phyloP scores from a whole-genome alignment of 2,329 filamentous ascomycete genomes.

The Rhinocladiella similis region DNA sequence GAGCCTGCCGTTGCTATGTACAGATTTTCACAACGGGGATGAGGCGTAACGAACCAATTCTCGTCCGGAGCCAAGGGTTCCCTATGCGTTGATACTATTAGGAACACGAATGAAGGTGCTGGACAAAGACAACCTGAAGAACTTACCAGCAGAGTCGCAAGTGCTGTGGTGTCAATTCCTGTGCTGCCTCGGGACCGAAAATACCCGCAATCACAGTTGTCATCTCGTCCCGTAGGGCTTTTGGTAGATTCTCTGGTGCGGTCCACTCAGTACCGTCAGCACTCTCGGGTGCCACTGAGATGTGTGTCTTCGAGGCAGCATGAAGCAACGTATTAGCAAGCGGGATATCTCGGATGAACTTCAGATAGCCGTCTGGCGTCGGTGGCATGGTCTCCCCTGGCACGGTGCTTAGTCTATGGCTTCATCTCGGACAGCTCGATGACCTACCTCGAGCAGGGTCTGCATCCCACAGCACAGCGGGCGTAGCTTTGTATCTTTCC shows the following conservation, averaged over 20 bases:
- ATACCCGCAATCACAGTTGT: neutral
- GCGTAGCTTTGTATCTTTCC: constrained; percentile 48
- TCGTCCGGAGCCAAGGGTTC: constrained; percentile 62
- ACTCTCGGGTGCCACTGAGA: neutral
- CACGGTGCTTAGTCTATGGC: constrained; percentile 32
- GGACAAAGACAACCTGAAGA: too few species aligned
- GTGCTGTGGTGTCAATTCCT: constrained; percentile 36
- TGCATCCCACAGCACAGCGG: constrained; percentile 31
- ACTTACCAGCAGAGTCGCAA: constrained; percentile 49
- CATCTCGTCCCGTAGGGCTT: neutral
- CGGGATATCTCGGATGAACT: constrained; percentile 62
- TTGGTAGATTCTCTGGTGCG: neutral
- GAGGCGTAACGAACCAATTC: constrained; percentile 58
- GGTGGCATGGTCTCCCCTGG: constrained; percentile 50
- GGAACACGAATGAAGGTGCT: too few species aligned
- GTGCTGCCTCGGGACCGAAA: constrained; percentile 13
- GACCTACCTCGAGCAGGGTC: neutral
- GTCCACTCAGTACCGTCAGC: neutral
- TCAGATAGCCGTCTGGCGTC: constrained; percentile 53
- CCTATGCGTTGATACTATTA: constrained; percentile 22
- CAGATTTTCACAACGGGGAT: constrained; percentile 52
- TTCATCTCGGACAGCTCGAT: neutral
- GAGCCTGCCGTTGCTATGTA: constrained; percentile 63
- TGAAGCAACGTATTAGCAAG: constrained; percentile 55
- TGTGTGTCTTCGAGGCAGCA: constrained; percentile 29